These are phyloP conservation scores for Striga asiatica DNA, from an alignment of 257 asterid genomes.

Conservation along the genomic window DNA sequence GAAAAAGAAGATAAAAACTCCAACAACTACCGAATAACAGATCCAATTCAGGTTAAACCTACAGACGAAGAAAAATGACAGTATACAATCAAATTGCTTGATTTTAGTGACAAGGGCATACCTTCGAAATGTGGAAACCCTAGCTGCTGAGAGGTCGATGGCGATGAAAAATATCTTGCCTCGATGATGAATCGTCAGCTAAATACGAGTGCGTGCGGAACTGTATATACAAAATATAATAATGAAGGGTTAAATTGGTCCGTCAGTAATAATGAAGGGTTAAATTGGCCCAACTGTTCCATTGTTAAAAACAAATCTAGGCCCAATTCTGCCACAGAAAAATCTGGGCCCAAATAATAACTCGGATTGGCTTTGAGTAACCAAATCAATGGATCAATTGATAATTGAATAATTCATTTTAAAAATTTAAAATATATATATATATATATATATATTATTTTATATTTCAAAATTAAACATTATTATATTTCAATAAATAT, in stretches of 20 bases:
- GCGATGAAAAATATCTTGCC: slow-evolving; percentile 5
- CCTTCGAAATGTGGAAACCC: slow-evolving; percentile 26
- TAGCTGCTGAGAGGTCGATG: slow-evolving; percentile 9
- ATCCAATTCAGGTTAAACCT: slow-evolving; percentile 1
- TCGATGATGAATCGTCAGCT: not conserved
- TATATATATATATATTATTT: no score
- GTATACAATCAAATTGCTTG: not conserved
- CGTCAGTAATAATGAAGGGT: not conserved
- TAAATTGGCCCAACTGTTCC: no score
- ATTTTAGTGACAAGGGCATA: not conserved
- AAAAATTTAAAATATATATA: no score
- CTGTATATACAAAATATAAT: not conserved
- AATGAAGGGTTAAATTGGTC: not conserved
- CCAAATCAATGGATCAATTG: no score
- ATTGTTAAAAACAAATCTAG: no score
- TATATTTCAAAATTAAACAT: no score
- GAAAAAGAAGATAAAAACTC: not conserved
- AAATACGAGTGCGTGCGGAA: not conserved
- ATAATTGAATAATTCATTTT: no score
- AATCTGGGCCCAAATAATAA: no score
- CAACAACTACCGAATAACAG: not conserved
- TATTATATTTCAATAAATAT: no score
- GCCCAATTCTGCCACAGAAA: no score
- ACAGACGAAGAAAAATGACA: not conserved
- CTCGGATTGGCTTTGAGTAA: no score